Evolutionary conservation across 176 grass and related monocot species (phyloP), one percentile per base, ranked within the genome.

Genomic region (Aegilops sharonensis): DNA sequence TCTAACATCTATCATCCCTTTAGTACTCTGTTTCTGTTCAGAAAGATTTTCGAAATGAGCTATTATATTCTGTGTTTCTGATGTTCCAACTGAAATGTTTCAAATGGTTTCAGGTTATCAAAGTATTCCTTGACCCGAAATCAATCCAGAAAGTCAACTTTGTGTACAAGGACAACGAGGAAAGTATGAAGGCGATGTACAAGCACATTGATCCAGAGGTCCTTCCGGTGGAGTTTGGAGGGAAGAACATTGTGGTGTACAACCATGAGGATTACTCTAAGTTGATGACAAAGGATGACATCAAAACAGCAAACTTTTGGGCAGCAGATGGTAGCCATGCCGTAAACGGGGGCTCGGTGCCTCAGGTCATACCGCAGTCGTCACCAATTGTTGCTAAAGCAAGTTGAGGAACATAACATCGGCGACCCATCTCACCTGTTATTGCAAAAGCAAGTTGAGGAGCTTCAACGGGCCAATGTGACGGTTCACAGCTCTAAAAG

Each of bases 171-270:
- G 92, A 98, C 34, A 89, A 92, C 23, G 92, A 91, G 65, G 97
- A 92, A 52, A 98, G 92, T 90, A 81, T 88, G 78, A 86, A 88
- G 67, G 29, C 85, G 1, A 79, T 99, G 87, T n/a, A 89, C 80
- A 88, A 56, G 31, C 78, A 75, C 80, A 94, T 99, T 14, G 90
- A 96, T 62, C 89, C 85, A 4, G 76, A 96, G 32, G 78, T 87
- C n/a, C 92, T 99, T 67, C 94, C 90, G 11, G n/a, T 76, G 50
- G 90, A 96, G 73, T 99, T 99, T 83, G 97, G 97, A 77, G 97
- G 97, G 12, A 90, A 83, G 82, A 90, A 72, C 82, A 85, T 64
- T 21, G 66, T 30, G 12, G 70, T 88, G n/a, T 99, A 96, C 64
- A 88, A 90, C 72, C 92, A 96, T 68, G 97, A 94, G 59, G 88